Evolutionary conservation across 176 grass and related monocot species (phyloP), one percentile per base, ranked within the genome.

Genomic region (Tillandsia fasciculata): DNA sequence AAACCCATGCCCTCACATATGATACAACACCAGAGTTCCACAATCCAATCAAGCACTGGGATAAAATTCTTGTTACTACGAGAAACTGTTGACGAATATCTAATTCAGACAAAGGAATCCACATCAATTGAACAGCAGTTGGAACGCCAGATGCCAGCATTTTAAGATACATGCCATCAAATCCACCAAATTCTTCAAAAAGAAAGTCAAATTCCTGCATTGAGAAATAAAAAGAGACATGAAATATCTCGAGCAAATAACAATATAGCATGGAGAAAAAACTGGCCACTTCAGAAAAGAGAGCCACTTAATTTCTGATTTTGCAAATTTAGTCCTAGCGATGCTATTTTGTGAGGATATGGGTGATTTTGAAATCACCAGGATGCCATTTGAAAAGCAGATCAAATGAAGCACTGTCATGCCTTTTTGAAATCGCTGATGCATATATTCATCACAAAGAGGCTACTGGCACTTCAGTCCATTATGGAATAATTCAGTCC

Each of bases 61-160:
- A 77, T 58, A 13, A 27, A 33, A 59, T 51, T 28, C 52, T 69
- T 63, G 64, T 18, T 69, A 69, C 11, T 52, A 77, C n/a, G 47
- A 77, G 75, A 77, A 77, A 15, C 18, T 77, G 75, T 26, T 77
- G 75, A 12, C 28, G 52, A 1, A 77, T 77, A 61, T 69, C 66
- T 50, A 77, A 59, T 20, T 77, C 75, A 10, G 75, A 77, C 18
- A 80, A 72, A 50, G 64, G 78, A 47, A 80, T 67, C 64, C 70
- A 73, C 78, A 80, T 80, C 12, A 80, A 67, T 23, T 80, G 78
- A 66, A 80, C 78, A 67, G 71, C 20, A 67, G 78, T 80, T 65
- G 78, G 78, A 72, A 80, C 11, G 24, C 78, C 70, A 80, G 69
- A 66, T 59, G 70, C 78, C 12, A 72, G 78, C 78, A 80, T 72